Evolutionary conservation across 345 rosid species (phyloP), one percentile per base, ranked within the genome.

Genomic region (Gossypium thurberi): DNA sequence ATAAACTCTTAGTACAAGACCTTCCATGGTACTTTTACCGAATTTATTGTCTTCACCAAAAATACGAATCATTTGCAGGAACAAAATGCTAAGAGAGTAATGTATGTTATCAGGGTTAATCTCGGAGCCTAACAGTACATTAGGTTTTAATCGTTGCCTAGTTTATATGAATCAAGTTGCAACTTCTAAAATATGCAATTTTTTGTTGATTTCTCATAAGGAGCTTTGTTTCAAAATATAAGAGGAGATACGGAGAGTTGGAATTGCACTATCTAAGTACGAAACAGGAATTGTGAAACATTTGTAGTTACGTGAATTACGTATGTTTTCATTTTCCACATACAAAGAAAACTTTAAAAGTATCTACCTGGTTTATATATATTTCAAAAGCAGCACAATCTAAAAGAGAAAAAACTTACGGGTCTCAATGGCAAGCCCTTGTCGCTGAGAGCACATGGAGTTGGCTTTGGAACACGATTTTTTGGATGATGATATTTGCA

Each of bases 401-500:
- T 5, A 72, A 25, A 74, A 59, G 47, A 64, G 60, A 28, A 65
- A 0, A 8, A 75, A 85, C 93, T 91, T 85, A 95, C 99, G 85
- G 97, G 98, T 86, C 99, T 89, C 75, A 95, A 73, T 20, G 98
- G 99, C 68, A 92, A 84, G 75, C 98, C 99, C 84, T 91, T 92
- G 84, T 90, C 93, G 69, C 89, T 95, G 62, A 92, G 84, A 65
- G 83, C 57, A 44, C 80, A 84, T 28, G 91, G 83, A 64, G 88
- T 75, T 55, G 85, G 77, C 76, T 85, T 89, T 8, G 83, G 58
- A 67, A 73, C 51, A 21, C 84, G 85, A 73, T 76, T 82, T 84
- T 87, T 92, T 21, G 98, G 98, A 83, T 95, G 99, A 76, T 92
- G 87, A 84, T 78, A 95, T 80, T 85, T 95, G 97, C 98, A 95